Conservation (phyloP, 78 protist genomes). For the Chrysochromulina parva region DNA sequence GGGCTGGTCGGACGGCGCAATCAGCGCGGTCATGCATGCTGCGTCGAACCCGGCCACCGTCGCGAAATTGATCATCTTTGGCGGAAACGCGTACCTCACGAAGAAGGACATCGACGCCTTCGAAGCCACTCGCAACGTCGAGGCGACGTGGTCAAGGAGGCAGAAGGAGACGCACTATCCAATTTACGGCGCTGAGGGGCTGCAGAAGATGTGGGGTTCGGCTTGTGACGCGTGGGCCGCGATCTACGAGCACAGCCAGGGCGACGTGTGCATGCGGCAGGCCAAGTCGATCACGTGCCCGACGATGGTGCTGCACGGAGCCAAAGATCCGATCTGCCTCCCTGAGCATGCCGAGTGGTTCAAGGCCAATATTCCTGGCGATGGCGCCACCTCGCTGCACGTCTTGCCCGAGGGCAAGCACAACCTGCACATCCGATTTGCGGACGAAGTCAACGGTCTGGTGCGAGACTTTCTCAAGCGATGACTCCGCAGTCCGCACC, state of each 20-base stretch:
- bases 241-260: not conserved
- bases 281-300: not conserved
- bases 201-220: conserved; percentile 38
- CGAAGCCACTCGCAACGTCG: conserved; percentile 33
- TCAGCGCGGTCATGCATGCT: conserved; percentile 12
- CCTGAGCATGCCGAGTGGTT: conserved; percentile 21
- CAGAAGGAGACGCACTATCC: conserved; percentile 33
- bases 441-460: too few species aligned
- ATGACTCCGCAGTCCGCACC: too few species aligned
- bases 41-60: not conserved
- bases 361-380: not conserved
- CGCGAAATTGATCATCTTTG: conserved; percentile 6
- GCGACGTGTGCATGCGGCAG: conserved; percentile 30
- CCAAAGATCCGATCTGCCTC: conserved; percentile 29
- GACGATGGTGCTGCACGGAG: conserved; percentile 36
- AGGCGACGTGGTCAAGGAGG: conserved; percentile 17
- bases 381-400: not conserved
- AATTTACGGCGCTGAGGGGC: conserved; percentile 17
- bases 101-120: conserved; percentile 15
- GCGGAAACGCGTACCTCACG: conserved; percentile 36
- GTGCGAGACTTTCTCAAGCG: too few species aligned
- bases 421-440: conserved; percentile 11
- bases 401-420: conserved; percentile 36
- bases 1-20: conserved; percentile 48
- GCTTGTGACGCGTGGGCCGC: conserved; percentile 16